A percentile compares a stretch with the other conserved stretches of the same genome.
These are phyloP conservation scores for Pseudogymnoascus sp. DNA, from an alignment of 2,329 filamentous ascomycete genomes.

Conservation along the genomic window DNA sequence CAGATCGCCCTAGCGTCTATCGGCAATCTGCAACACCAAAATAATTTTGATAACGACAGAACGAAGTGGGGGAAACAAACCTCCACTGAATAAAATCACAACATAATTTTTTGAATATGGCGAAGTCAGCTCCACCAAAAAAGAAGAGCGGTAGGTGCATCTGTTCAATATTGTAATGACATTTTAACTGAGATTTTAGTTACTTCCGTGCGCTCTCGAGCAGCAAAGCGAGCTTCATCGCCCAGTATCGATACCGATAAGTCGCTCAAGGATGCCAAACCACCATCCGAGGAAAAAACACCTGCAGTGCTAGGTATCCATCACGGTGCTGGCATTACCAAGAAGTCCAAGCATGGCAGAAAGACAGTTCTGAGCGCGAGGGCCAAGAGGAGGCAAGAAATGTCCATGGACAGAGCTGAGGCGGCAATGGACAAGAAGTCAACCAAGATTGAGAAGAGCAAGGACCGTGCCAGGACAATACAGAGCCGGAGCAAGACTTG, in stretches of 20 bases:
- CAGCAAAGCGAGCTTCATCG: slow-evolving; percentile 62
- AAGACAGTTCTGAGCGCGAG: slow-evolving; percentile 46
- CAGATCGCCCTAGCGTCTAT: slow-evolving; percentile 6
- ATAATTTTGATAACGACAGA: slow-evolving; percentile 10
- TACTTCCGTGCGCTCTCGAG: slow-evolving; percentile 62
- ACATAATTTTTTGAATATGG: slow-evolving; percentile 21
- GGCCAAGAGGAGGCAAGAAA: slow-evolving; percentile 48
- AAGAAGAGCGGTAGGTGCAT: slow-evolving; percentile 24
- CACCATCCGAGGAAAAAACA: slow-evolving; percentile 43
- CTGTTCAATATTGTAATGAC: background rate
- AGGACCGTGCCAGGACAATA: slow-evolving; percentile 39
- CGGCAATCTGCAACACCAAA: slow-evolving; percentile 11
- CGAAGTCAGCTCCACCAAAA: slow-evolving; percentile 28
- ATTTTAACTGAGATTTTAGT: slow-evolving; percentile 15
- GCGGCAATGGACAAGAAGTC: slow-evolving; percentile 50
- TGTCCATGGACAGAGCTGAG: slow-evolving; percentile 49
- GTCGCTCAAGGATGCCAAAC: slow-evolving; percentile 52
- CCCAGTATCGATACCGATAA: slow-evolving; percentile 64
- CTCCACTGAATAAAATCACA: slow-evolving; percentile 10
- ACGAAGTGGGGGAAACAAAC: slow-evolving; percentile 7
- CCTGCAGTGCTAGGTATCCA: slow-evolving; percentile 63
- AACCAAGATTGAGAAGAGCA: slow-evolving; percentile 47
- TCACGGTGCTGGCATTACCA: slow-evolving; percentile 56
- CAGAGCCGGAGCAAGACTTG: slow-evolving; percentile 45
- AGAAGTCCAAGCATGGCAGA: slow-evolving; percentile 52